Evolutionary conservation across 306 rosid genomes (phyloP), one percentile per base, ranked within the genome.

Genomic region (Senna siamea): DNA sequence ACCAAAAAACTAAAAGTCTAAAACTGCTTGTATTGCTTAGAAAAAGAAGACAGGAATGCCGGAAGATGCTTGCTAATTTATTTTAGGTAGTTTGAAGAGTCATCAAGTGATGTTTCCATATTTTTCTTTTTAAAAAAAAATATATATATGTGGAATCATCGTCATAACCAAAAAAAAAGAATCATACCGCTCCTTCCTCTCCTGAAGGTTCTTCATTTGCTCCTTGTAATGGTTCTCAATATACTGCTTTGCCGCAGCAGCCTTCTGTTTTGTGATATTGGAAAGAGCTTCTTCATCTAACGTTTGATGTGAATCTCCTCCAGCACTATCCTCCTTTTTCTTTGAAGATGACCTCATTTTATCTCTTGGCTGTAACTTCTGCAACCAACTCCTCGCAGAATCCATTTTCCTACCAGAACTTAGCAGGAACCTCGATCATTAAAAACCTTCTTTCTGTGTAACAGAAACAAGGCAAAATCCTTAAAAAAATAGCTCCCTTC

Each of bases 191-290:
- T 94, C 99, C 77, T 74, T 94, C 85, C 99, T 90, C 75, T 95
- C 99, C 80, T 90, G 98, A 64, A 95, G 89, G 71, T 72, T 92
- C 88, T 90, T 95, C 98, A 84, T 92, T 78, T 95, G 98, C 87
- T 92, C 99, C 87, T 95, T 95, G 83, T 95, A 95, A 80, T 92
- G 97, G 30, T 92, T 95, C 84, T 95, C 99, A 37, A 95, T 95
- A 71, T 89, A 95, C 85, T 95, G 98, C 78, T 95, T 95, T 2
- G 99, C 98, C 1, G 93, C 98, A 0, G 93, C 93, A 51, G 78
- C 99, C 85, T 87, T 95, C 97, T 90, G 99, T 85, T 95, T 92
- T 1, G 98, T 95, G 76, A 43, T 58, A 56, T 19, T 87, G 62
- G 98, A 93, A 35, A 88, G 91, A n/a, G 78, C 69, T 32, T 83